Conservation (phyloP, 2,329 filamentous ascomycete species). For the Colletotrichum echinochloae region DNA sequence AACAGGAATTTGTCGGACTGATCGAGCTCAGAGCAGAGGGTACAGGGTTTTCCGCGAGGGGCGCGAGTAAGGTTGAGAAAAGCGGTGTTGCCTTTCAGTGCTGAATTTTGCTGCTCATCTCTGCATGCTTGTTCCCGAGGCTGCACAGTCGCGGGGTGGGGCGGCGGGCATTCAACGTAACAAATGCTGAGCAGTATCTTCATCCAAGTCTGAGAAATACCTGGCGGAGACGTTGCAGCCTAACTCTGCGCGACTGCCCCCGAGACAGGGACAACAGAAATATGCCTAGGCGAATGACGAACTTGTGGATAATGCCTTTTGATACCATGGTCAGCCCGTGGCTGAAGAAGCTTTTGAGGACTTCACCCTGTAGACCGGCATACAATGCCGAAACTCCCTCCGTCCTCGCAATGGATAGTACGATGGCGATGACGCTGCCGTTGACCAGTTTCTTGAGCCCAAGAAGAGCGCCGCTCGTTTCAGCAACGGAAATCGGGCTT, state of each 20-base stretch:
- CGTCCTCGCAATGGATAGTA: constrained; percentile 66
- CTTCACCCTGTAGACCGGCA: constrained; percentile 79
- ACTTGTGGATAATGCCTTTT: constrained; percentile 80
- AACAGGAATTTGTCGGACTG: constrained; percentile 76
- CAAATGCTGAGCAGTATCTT: background rate
- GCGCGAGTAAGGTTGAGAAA: constrained; percentile 84
- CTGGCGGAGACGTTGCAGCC: constrained; percentile 40
- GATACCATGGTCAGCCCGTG: constrained; percentile 90
- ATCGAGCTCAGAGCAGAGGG: constrained; percentile 87
- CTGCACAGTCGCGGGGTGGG: background rate
- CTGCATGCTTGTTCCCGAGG: no score
- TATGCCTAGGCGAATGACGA: constrained; percentile 80
- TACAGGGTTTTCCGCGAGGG: constrained; percentile 92
- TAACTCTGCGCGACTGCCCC: constrained; percentile 11
- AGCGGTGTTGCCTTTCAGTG: constrained; percentile 86
- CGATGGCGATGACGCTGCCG: constrained; percentile 71
- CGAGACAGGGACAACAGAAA: constrained; percentile 47
- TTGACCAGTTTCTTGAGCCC: constrained; percentile 46
- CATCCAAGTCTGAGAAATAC: constrained; percentile 7
- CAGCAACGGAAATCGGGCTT: background rate
- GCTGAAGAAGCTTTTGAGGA: constrained; percentile 85
- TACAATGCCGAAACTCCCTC: constrained; percentile 81
- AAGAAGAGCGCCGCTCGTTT: background rate
- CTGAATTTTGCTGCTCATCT: constrained; percentile 51
- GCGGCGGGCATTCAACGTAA: background rate